Evolutionary conservation across 2,329 filamentous ascomycete species (phyloP).

Genomic region (Exophiala viscosa): DNA sequence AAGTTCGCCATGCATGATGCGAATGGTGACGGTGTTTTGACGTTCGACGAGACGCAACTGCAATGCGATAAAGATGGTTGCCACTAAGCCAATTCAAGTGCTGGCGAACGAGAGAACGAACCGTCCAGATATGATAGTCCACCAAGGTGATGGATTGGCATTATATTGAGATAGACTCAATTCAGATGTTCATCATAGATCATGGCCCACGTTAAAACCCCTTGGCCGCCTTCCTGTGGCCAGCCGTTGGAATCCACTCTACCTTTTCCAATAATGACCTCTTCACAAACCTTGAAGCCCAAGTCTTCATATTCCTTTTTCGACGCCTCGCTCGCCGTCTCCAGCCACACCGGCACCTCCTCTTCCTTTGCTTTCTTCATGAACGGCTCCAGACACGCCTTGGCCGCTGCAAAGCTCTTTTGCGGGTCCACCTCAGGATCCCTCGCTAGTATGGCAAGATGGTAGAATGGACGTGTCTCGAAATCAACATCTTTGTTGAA

Average conservation of each 20-base stretch:
- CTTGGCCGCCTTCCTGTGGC: conserved; percentile 25
- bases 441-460: conserved; percentile 24
- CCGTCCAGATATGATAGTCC: no score
- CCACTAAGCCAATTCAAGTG: background rate
- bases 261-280: conserved; percentile 25
- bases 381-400: conserved; percentile 21
- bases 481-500: conserved; percentile 29
- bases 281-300: conserved; percentile 26
- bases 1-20: background rate
- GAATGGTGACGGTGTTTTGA: background rate
- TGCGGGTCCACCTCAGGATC: conserved; percentile 17
- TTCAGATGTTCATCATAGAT: conserved; percentile 25
- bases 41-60: background rate
- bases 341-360: conserved; percentile 25
- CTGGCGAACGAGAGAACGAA: no score
- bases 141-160: no score
- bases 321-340: conserved; percentile 19
- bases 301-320: conserved; percentile 24
- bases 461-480: conserved; percentile 27
- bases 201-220: conserved; percentile 27
- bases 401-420: conserved; percentile 13
- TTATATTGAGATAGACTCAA: conserved; percentile 3
- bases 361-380: conserved; percentile 24
- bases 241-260: conserved; percentile 23
- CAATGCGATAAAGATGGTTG: background rate